Evolutionary conservation across 2,329 filamentous ascomycete species (phyloP).

Genomic region (Ascochyta viciae-villosae): DNA sequence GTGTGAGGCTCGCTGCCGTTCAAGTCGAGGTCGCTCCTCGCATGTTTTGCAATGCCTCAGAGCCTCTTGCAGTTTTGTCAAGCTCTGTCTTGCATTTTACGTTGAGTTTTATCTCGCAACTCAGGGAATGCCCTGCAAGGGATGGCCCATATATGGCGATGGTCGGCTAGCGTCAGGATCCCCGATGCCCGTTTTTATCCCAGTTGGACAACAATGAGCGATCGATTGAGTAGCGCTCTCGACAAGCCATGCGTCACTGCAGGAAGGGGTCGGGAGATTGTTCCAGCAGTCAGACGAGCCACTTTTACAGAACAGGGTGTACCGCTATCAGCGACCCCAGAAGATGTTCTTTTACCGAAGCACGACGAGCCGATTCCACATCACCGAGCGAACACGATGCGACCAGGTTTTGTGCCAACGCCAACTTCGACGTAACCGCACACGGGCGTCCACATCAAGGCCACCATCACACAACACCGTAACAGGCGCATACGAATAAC

Average conservation of each 20-base stretch:
- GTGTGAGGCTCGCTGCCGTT: not conserved
- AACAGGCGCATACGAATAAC: not conserved
- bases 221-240: not conserved
- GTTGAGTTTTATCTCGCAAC: not conserved
- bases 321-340: not conserved
- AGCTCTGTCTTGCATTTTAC: not conserved
- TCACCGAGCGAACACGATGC: conserved; percentile 12
- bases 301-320: not conserved
- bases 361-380: conserved; percentile 15
- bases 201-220: conserved; percentile 3
- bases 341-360: conserved; percentile 5
- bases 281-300: conserved; percentile 5
- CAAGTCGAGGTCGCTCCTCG: conserved; percentile 12
- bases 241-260: conserved; percentile 4
- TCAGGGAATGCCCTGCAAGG: conserved; percentile 1
- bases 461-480: not conserved
- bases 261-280: not conserved
- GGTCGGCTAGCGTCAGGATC: not conserved
- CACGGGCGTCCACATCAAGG: not conserved
- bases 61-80: conserved; percentile 7
- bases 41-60: not conserved
- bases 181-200: not conserved
- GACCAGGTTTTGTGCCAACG: conserved; percentile 6
- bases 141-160: not conserved
- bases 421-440: not conserved